Evolutionary conservation across 2,329 filamentous ascomycete species (phyloP), one percentile per base, ranked within the genome.

Genomic region (Colletotrichum tofieldiae): DNA sequence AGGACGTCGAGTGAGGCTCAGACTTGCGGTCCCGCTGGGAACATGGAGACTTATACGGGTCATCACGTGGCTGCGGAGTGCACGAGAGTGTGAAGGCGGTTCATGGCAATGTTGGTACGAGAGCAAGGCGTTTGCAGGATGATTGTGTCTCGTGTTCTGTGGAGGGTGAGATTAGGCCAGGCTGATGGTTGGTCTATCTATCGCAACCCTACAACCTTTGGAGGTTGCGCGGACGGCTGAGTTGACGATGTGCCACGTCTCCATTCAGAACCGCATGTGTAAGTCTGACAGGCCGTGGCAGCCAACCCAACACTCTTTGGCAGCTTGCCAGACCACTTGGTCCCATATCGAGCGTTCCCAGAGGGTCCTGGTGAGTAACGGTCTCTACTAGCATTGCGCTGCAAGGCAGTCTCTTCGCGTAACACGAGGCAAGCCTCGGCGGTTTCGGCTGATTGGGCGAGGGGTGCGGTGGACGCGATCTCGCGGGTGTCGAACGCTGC

Each of bases 401-500:
- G 29, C 26, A 35, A 35, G 29, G 51, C 51, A 20, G 16, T n/a
- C 29, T 32, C 20, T 54, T 54, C 29, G 8, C 29, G 18, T 54
- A 4, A 14, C 35, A 43, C 23, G 23, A 14, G 23, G 11, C n/a
- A 37, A 39, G 60, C 14, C 35, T 43, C 23, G 47, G 60, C 47
- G 47, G 32, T 8, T 20, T 12, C 9, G 3, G 23, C 23, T 49
- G 47, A 29, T 23, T 16, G 14, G 39, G 35, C 7, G 37, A 23
- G 18, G 29, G 45, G 7, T 8, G 32, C 32, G 12, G 11, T 9
- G 35, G n/a, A 35, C 54, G 63, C 62, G 67, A 66, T 70, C 67
- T 71, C 18, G 62, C 55, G 45, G 43, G 55, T 61, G 62, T 66
- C 55, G 41, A 43, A 63, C 35, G 51, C 39, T 16, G 58, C 39